These are phyloP conservation scores for Castanea mollissima DNA, from an alignment of 306 rosid genomes.

Conservation along the genomic window DNA sequence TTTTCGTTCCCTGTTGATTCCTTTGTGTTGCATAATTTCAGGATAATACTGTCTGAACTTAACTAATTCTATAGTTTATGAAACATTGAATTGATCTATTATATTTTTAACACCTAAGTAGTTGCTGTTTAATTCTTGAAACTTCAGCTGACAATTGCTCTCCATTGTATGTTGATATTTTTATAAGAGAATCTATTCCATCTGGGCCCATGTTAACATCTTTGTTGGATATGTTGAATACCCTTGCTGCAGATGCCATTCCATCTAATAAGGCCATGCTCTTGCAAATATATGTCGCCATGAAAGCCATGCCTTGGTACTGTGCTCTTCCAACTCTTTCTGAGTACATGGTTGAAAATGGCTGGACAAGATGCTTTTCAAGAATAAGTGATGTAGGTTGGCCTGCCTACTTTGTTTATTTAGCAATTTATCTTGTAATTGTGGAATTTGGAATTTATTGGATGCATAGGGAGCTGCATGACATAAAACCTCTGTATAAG, in stretches of 20 bases:
- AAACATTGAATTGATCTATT: not conserved
- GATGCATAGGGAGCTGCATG: conserved; percentile 92
- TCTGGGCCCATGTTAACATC: not conserved
- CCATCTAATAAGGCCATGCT: conserved; percentile 77
- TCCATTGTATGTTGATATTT: not conserved
- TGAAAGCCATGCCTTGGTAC: conserved; percentile 95
- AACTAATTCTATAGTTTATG: conserved; percentile 3
- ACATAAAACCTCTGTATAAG: conserved; percentile 89
- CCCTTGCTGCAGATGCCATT: conserved; percentile 65
- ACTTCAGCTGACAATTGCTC: not conserved
- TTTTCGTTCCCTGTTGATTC: not conserved
- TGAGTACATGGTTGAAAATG: conserved; percentile 76
- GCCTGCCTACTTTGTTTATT: conserved; percentile 47
- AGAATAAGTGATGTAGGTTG: conserved; percentile 61
- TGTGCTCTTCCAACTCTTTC: conserved; percentile 65
- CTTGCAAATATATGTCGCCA: conserved; percentile 74
- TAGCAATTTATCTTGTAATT: conserved; percentile 54
- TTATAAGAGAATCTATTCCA: not conserved
- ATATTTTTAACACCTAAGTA: not conserved
- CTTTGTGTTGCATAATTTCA: not conserved
- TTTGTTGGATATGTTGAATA: conserved; percentile 21
- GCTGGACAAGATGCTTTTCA: conserved; percentile 74
- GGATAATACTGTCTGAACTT: not conserved
- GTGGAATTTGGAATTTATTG: conserved; percentile 93
- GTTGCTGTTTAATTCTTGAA: not conserved